Evolutionary conservation across 1,284 basidiomycete species (phyloP), one percentile per base, ranked within the genome.

Genomic region (Ceratobasidium sp.): DNA sequence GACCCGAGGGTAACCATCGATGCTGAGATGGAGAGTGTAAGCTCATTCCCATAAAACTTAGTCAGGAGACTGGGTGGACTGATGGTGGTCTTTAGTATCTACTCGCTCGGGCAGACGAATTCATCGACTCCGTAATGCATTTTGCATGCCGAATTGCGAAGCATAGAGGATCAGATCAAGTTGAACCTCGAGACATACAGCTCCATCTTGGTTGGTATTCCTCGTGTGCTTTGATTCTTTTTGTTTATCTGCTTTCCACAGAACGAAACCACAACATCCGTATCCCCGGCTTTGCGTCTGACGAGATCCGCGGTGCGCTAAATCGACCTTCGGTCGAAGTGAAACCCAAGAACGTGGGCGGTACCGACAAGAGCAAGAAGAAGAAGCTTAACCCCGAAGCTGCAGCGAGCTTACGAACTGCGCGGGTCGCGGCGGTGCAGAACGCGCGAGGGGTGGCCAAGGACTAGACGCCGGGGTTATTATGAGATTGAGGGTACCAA

Each of bases 161-260:
- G 84, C 98, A 99, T 83, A 88, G 97, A 23, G 93, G 93, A 56
- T 92, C 92, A 1, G 95, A 97, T 81, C 92, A 93, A 1, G 88
- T 99, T 17, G 97, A 99, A 85, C 94, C 97, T n/a, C 92, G 93
- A 80, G 97, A 99, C 83, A 88, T 99, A 28, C 97, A 99, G 83
- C 88, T 99, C 20, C 96, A 98, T 84, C 91, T 98, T 50, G 96
- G 95, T 95, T 79, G 79, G 90, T 86, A 54, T 23, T 66, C 62
- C 20, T 68, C 15, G 23, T 20, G 44, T 46, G 2, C 17, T 26
- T 52, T 23, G 3, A 23, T 48, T 23, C 15, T n/a, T 23, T 1
- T 69, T 69, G 28, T 42, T 65, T 26, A 75, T 33, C 42, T 42
- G n/a, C 40, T 12, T 52, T 26, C 28, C 5, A 7, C 9, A 80